Evolutionary conservation across 139 green algal genomes (phyloP).

Genomic region (Micractinium sp.): DNA sequence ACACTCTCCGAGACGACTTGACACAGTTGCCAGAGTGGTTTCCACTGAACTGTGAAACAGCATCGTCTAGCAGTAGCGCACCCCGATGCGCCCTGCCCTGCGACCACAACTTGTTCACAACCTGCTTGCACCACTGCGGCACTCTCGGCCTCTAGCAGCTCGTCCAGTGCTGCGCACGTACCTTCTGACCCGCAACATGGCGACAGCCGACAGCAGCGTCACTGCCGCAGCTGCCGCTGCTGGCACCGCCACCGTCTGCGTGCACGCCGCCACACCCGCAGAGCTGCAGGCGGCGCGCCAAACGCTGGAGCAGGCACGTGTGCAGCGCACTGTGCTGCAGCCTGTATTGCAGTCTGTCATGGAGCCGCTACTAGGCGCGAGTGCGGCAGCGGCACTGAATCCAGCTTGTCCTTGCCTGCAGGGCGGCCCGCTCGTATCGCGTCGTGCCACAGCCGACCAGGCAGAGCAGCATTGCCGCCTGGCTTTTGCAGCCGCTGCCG

Average conservation of each 20-base stretch:
- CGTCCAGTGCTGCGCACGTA: no score
- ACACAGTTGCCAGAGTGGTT: no score
- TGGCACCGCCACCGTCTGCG: neutral
- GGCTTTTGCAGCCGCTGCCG: neutral
- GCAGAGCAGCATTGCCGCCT: constrained; percentile 25
- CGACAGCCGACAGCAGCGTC: neutral
- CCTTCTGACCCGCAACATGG: neutral
- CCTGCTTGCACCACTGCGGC: no score
- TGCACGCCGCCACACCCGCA: constrained; percentile 8
- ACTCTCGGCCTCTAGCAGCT: no score
- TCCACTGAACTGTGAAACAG: no score
- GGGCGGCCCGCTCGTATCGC: neutral
- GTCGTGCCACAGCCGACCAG: neutral
- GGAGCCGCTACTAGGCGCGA: neutral
- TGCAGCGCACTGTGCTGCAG: neutral
- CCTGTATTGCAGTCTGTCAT: neutral
- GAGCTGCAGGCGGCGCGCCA: neutral
- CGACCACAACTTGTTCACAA: no score
- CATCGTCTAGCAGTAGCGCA: no score
- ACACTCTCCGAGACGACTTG: no score
- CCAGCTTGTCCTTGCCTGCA: neutral
- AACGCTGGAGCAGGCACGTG: neutral
- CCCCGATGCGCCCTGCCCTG: no score
- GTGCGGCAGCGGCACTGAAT: neutral
- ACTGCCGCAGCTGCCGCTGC: neutral